phyloP scores from a whole-genome alignment of 805 yeast species.

The Lachancea sp. region DNA sequence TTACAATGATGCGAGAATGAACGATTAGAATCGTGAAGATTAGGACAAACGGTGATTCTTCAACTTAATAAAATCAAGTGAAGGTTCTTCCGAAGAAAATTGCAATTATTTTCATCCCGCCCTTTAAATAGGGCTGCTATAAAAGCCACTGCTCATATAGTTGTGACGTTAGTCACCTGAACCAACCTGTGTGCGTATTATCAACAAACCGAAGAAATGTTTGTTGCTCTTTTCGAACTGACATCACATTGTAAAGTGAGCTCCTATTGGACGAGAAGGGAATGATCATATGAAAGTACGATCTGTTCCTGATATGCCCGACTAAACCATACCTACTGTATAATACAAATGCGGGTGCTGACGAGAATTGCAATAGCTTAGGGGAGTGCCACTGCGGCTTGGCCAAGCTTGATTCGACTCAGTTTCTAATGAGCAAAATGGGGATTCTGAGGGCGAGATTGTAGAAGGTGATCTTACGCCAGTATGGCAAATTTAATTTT shows the following conservation, averaged over 20 bases:
- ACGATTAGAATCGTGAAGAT: neutral
- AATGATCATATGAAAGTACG: neutral
- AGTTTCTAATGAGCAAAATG: neutral
- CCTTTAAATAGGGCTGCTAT: too few species aligned
- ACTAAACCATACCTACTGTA: too few species aligned
- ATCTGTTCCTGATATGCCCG: too few species aligned
- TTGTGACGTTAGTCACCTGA: neutral
- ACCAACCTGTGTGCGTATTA: too few species aligned
- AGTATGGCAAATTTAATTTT: too few species aligned
- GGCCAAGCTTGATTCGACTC: too few species aligned
- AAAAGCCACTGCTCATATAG: constrained; percentile 1
- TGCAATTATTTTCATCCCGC: neutral
- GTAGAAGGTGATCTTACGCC: too few species aligned
- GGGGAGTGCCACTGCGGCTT: too few species aligned
- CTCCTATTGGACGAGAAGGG: constrained; percentile 4
- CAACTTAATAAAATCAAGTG: neutral
- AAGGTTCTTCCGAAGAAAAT: neutral
- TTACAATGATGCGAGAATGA: neutral
- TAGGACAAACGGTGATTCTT: neutral
- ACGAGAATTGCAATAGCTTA: too few species aligned
- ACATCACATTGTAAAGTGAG: neutral
- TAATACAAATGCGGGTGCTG: too few species aligned
- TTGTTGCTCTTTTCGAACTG: neutral
- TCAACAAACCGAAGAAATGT: too few species aligned
- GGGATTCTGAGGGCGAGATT: too few species aligned